Conservation (phyloP, 257 asterid genomes). For the Nicotiana otophora region DNA sequence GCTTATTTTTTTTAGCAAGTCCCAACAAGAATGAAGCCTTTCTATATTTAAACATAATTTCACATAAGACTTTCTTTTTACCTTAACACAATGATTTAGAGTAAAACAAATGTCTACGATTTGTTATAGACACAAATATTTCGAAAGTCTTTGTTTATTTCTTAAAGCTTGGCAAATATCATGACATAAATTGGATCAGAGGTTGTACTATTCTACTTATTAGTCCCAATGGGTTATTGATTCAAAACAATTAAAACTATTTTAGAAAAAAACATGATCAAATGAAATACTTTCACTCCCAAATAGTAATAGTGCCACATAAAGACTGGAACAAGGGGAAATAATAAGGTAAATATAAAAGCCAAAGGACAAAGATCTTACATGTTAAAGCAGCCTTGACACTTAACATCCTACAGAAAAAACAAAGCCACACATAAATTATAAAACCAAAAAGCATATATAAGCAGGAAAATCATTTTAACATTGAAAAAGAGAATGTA, state of each 20-base stretch:
- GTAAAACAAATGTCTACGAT: no score
- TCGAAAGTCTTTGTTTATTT: no score
- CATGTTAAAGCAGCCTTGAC: conserved; percentile 69
- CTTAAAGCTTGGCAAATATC: no score
- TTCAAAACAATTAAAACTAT: no score
- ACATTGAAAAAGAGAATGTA: background rate
- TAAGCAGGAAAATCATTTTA: background rate
- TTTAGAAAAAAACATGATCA: no score
- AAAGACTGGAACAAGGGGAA: background rate
- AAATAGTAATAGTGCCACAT: background rate
- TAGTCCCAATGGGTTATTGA: no score
- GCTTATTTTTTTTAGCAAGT: background rate
- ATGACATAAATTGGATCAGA: no score
- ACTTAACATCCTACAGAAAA: conserved; percentile 44
- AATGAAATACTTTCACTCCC: no score
- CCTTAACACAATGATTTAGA: no score
- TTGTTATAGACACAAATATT: background rate
- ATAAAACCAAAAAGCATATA: background rate
- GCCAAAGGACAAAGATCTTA: conserved; percentile 12
- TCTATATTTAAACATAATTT: no score
- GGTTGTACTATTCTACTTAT: no score
- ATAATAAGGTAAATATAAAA: background rate
- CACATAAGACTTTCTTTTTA: no score
- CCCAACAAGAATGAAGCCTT: background rate
- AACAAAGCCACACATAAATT: background rate